phyloP scores from a whole-genome alignment of 441 rosid species.

The Gossypium gossypioides region DNA sequence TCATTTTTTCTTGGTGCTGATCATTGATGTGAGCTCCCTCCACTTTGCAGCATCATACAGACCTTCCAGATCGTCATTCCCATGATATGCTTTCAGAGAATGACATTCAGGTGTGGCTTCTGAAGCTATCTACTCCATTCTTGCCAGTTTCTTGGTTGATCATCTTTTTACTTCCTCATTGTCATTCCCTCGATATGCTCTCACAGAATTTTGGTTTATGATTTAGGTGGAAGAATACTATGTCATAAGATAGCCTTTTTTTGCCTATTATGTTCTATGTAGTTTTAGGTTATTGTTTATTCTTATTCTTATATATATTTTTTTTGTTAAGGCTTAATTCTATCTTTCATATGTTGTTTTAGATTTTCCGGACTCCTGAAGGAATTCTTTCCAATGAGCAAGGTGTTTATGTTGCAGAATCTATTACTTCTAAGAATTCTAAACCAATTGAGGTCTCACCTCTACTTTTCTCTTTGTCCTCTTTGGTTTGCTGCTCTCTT shows the following conservation, averaged over 20 bases:
- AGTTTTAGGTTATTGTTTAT: neutral
- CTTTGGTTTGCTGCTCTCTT: neutral
- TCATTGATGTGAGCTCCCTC: conserved; percentile 19
- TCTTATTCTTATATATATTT: neutral
- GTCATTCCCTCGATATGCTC: neutral
- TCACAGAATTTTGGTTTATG: neutral
- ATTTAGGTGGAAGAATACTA: neutral
- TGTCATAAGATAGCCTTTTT: neutral
- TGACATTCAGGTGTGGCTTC: conserved; percentile 61
- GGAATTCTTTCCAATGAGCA: conserved; percentile 83
- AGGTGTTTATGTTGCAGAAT: conserved; percentile 87
- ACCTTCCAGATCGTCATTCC: conserved; percentile 57
- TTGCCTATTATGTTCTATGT: neutral
- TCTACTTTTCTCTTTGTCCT: conserved; percentile 7
- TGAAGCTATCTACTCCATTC: neutral
- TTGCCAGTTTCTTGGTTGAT: neutral
- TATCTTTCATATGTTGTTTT: conserved; percentile 13
- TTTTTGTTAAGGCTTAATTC: neutral
- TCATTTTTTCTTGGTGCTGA: conserved; percentile 2
- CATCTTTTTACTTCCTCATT: neutral
- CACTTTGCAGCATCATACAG: conserved; percentile 49
- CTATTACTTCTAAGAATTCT: conserved; percentile 56
- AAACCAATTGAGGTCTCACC: conserved; percentile 53
- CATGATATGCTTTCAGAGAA: conserved; percentile 78
- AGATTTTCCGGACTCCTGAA: conserved; percentile 85